These are phyloP conservation scores for Trichoderma gamsii DNA, from an alignment of 495 filamentous ascomycete species.

Conservation along the genomic window DNA sequence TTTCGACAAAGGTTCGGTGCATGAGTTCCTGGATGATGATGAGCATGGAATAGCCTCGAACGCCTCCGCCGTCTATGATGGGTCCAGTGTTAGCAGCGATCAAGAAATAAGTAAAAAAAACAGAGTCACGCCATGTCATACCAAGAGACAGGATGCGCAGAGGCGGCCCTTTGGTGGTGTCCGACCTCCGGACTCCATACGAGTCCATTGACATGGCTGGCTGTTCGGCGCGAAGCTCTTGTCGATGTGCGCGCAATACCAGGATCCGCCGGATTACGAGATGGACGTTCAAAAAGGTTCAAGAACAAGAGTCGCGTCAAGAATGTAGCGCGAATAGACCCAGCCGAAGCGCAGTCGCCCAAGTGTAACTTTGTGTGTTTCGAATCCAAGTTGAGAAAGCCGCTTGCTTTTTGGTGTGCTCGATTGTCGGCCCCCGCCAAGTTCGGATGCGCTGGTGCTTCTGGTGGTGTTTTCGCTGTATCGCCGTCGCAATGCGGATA, in stretches of 20 bases:
- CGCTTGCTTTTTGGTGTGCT: neutral
- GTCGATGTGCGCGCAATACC: neutral
- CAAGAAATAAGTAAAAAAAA: no score
- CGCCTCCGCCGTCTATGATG: conserved; percentile 80
- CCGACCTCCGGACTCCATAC: conserved; percentile 52
- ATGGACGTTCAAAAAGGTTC: neutral
- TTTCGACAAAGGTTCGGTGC: conserved; percentile 85
- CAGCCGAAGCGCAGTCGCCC: no score
- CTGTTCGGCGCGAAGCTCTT: neutral
- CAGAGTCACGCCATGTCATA: no score
- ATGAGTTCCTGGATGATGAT: conserved; percentile 94
- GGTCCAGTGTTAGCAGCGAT: conserved; percentile 19
- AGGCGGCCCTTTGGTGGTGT: conserved; percentile 91
- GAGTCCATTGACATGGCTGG: conserved; percentile 10
- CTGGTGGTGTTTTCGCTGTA: no score
- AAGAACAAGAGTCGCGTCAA: no score
- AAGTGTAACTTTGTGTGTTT: no score
- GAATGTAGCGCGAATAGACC: no score
- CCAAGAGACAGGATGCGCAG: conserved; percentile 86
- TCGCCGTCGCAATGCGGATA: no score
- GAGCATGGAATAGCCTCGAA: conserved; percentile 94
- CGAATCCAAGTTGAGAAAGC: no score
- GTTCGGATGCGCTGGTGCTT: no score
- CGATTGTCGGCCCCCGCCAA: neutral
- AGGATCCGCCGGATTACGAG: neutral